Base-by-base conservation (phyloP, 345 rosid genomes). In the Murraya koenigii region DNA sequence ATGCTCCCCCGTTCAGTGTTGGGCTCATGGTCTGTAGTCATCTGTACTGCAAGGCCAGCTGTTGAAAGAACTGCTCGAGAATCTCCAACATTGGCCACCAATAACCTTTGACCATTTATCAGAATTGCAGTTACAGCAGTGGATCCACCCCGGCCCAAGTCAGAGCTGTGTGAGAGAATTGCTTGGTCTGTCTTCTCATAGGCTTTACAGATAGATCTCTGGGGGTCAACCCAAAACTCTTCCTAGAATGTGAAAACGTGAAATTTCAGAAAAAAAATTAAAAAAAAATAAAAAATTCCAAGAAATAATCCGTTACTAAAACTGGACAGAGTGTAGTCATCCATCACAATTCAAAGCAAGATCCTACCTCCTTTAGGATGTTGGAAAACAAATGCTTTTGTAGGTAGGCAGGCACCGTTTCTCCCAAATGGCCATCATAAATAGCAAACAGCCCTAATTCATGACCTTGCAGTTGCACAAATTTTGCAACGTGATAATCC, bases 61-160 rank as follows among this genome's bases (percentile, higher is more conserved):
- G 74, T 87, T 35, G 89, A 89, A 79, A 92, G 86, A 74, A 92
- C 90, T 1, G 91, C 92, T 77, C 92, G 79, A 7, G 97, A 92
- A 73, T 90, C 94, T 30, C 91, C 96, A 41, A 92, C 86, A 75
- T 92, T 92, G 39, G 92, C 94, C 66, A 92, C 82, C 90, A 87
- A 90, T 75, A 90, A 66, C 76, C 64, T 87, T 76, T 63, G 77
- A 66, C 90, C 88, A 71, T 89, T 85, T 49, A 89, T 81, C 84
- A 90, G 72, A 74, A 92, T 84, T 19, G 92, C 96, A 77, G 96
- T 92, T 78, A 88, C 96, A 10, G 96, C 96, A 60, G 96, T 92
- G 2, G 96, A 92, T 1, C 96, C 96, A 35, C 96, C 96, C 65
- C 91, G 86, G 36, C 94, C 93, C 85, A 92, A 76, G 78, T 84